Base-by-base conservation (phyloP, 1,284 basidiomycete genomes). In the Heimioporus punctisporus region DNA sequence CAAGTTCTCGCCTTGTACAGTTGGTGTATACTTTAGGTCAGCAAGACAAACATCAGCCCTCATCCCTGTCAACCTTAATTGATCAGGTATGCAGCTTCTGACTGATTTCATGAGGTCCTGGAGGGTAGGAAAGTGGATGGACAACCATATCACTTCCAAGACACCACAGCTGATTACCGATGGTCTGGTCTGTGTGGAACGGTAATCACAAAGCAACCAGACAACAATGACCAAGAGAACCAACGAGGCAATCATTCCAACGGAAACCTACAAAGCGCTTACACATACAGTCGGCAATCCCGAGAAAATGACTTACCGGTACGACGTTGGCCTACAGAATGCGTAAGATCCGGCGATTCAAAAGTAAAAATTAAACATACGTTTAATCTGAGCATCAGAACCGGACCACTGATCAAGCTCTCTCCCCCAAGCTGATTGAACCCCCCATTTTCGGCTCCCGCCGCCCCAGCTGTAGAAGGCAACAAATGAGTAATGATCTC, bases 371-470 rank as follows among this genome's bases (percentile, higher is more conserved):
- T 12, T 31, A 14, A 10, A 21, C 52, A 44, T 53, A 56, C 60
- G 58, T 62, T 62, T 12, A 61, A 34, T 42, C 54, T 62, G 3
- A 48, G n/a, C 15, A 25, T 39, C 19, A 61, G 46, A 6, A 52
- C 8, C 8, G n/a, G 1, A 21, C 46, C n/a, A 4, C 21, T 44
- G 10, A 46, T 49, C 23, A 21, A 23, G 4, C 50, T 59, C 0
- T 11, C 23, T 6, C 43, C 50, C 21, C 40, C 17, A 21, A 11
- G 6, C 10, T 45, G 39, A 1, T 51, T 34, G 14, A 59, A 50
- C 23, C 59, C 58, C 5, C 59, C 58, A 47, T 27, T 24, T 15
- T 48, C 45, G 21, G 7, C 3, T 6, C 54, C 57, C 21, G 39
- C 8, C 23, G 25, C 43, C 4, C 50, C 48, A 27, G 41, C 59